Evolutionary conservation across 2,329 filamentous ascomycete species (phyloP).

Genomic region (Penicillium sp.): DNA sequence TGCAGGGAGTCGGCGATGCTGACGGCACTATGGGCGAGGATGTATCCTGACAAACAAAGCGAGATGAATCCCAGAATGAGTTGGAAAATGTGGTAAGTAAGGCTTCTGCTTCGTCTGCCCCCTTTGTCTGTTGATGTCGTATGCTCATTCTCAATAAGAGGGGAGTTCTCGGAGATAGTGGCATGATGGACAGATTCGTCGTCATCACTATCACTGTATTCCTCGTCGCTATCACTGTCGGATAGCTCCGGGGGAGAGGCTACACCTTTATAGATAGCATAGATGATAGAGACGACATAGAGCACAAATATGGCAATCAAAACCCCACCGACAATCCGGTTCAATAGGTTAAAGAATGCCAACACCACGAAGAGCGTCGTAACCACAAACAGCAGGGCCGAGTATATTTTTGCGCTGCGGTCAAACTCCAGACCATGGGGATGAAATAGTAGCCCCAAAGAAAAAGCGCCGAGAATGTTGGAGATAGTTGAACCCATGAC

Average conservation of each 20-base stretch:
- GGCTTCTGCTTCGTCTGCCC: slow-evolving; percentile 10
- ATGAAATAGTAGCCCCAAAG: slow-evolving; percentile 48
- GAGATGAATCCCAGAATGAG: slow-evolving; percentile 44
- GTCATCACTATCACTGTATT: slow-evolving; percentile 3
- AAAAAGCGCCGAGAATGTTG: slow-evolving; percentile 54
- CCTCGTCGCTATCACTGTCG: slow-evolving; percentile 41
- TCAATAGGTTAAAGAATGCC: slow-evolving; percentile 34
- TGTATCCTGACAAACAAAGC: slow-evolving; percentile 46
- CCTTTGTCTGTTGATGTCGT: no score
- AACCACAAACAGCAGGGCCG: slow-evolving; percentile 39
- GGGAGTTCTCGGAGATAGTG: no score
- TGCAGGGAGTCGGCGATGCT: slow-evolving; percentile 40
- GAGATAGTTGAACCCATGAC: slow-evolving; percentile 52
- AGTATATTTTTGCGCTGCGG: slow-evolving; percentile 47
- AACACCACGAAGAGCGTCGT: slow-evolving; percentile 39
- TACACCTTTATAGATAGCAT: slow-evolving; percentile 44
- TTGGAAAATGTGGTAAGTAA: slow-evolving; percentile 38
- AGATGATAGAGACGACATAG: slow-evolving; percentile 45
- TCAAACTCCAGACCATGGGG: slow-evolving; percentile 40
- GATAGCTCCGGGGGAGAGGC: slow-evolving; percentile 41
- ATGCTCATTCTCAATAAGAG: no score
- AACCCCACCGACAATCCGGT: slow-evolving; percentile 34
- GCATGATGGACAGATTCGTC: no score
- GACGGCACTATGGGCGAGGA: slow-evolving; percentile 45
- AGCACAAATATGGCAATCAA: slow-evolving; percentile 43